phyloP scores from a whole-genome alignment of 805 yeast genomes.

The Candida taoyuanica region DNA sequence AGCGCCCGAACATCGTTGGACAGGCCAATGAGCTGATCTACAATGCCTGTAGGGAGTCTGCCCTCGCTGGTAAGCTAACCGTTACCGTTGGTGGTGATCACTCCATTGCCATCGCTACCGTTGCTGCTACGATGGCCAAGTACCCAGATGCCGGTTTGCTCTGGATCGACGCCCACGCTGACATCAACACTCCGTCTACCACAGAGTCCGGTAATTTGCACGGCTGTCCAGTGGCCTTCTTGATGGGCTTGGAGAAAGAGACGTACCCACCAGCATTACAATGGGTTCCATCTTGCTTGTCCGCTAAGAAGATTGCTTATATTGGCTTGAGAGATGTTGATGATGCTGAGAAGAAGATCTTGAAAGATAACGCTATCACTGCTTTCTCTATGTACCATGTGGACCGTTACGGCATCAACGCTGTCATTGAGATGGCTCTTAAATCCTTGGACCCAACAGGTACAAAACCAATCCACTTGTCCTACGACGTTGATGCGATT shows the following conservation, averaged over 20 bases:
- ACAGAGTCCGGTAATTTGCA: conserved; percentile 89
- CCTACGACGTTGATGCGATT: conserved; percentile 95
- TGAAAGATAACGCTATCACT: conserved; percentile 65
- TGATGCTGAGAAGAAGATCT: conserved; percentile 70
- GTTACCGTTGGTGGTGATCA: conserved; percentile 95
- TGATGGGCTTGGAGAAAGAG: conserved; percentile 72
- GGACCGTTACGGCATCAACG: conserved; percentile 88
- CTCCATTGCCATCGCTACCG: conserved; percentile 91
- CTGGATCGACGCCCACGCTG: conserved; percentile 99
- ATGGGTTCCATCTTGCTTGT: conserved; percentile 75
- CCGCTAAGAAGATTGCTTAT: conserved; percentile 73
- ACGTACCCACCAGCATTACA: conserved; percentile 66
- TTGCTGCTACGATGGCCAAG: conserved; percentile 72
- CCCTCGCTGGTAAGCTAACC: conserved; percentile 52
- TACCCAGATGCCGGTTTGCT: conserved; percentile 85
- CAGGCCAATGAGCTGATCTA: conserved; percentile 63
- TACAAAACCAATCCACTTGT: conserved; percentile 72
- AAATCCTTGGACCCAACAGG: conserved; percentile 69
- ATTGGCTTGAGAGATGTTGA: conserved; percentile 95
- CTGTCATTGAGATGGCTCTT: conserved; percentile 89
- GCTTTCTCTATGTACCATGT: conserved; percentile 96
- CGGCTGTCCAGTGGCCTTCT: conserved; percentile 93
- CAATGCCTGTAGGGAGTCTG: conserved; percentile 50
- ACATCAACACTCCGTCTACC: conserved; percentile 81
- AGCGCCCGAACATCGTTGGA: conserved; percentile 75